Evolutionary conservation across 805 yeast species (phyloP), one percentile per base, ranked within the genome.

Genomic region (Lipomyces mesembrius): DNA sequence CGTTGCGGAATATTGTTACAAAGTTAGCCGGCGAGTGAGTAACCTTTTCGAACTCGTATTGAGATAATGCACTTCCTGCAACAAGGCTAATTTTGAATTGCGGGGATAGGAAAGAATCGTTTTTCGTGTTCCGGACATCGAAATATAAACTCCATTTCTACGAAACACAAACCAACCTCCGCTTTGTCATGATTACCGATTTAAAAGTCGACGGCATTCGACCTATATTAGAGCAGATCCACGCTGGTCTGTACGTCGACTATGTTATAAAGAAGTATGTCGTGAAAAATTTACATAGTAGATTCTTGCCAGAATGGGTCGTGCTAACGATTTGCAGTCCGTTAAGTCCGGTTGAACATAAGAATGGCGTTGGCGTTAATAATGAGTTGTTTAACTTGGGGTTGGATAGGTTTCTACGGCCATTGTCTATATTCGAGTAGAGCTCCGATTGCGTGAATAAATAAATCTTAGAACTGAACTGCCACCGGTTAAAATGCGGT

Each of bases 151-250:
- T 91, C 34, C 98, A 94, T 75, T 88, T 85, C 71, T 84, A 83
- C 73, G 97, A 92, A 76, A 87, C 96, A 0, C 85, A 92, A 4
- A 84, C 95, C 1, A 92, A 92, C 49, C 78, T 93, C 65, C 87
- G 91, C 77, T 87, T 94, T 73, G 87, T 90, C 43, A 75, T 93
- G 29, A 77, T 92, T 35, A 87, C 94, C 8, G 97, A 92, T 76
- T 83, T 85, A 39, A 74, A 73, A 1, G 81, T 85, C 11, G 88
- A 86, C 61, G 83, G 86, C 71, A 74, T 89, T 63, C 87, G 85
- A 72, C 75, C 76, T 11, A 85, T 83, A 8, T 78, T 91, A 63
- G 83, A 83, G 73, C 86, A 84, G 65, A 82, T 91, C 34, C 90
- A 90, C 77, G 79, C 84, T 11, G 81, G 83, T 27, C 78, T 86